A percentile compares a stretch with the other conserved stretches of the same genome.
phyloP scores from a whole-genome alignment of 371 early-diverging fungal species.

The Mortierella sp. region DNA sequence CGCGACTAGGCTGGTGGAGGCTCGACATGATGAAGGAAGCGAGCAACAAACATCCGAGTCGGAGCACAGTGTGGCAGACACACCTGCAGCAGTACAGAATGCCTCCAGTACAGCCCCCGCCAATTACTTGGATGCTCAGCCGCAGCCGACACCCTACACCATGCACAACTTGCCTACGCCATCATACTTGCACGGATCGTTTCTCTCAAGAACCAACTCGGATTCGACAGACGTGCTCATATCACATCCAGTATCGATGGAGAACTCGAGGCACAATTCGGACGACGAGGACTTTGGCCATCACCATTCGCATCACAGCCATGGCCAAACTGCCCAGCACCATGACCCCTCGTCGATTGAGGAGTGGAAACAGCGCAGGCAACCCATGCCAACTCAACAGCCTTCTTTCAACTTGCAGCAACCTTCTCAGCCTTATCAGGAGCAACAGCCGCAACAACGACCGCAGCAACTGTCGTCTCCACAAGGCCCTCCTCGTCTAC shows the following conservation, averaged over 20 bases:
- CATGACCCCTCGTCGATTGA: constrained; percentile 18
- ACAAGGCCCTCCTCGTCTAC: background rate
- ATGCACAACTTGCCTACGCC: background rate
- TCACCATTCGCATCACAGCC: constrained; percentile 16
- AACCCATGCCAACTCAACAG: constrained; percentile 10
- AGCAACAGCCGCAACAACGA: background rate
- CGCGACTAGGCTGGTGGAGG: constrained; percentile 31
- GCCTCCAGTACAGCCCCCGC: constrained; percentile 6
- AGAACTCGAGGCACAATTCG: constrained; percentile 39
- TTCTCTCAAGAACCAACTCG: constrained; percentile 32
- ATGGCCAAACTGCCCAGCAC: constrained; percentile 14
- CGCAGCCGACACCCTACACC: constrained; percentile 5
- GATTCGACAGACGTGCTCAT: constrained; percentile 44
- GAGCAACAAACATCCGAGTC: constrained; percentile 17
- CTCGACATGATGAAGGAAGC: constrained; percentile 17
- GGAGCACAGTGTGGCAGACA: background rate
- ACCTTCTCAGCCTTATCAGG: background rate
- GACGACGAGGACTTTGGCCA: constrained; percentile 42
- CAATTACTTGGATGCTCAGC: constrained; percentile 38
- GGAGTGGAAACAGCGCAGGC: constrained; percentile 34
- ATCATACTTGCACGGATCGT: background rate
- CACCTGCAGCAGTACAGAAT: background rate
- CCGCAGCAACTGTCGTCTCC: background rate
- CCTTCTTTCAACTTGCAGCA: constrained; percentile 11
- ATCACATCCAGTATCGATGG: constrained; percentile 34